A percentile compares a stretch with the other conserved stretches of the same genome.
These are phyloP conservation scores for Chytridium lagenaria DNA, from an alignment of 371 early-diverging fungal species.

Conservation along the genomic window DNA sequence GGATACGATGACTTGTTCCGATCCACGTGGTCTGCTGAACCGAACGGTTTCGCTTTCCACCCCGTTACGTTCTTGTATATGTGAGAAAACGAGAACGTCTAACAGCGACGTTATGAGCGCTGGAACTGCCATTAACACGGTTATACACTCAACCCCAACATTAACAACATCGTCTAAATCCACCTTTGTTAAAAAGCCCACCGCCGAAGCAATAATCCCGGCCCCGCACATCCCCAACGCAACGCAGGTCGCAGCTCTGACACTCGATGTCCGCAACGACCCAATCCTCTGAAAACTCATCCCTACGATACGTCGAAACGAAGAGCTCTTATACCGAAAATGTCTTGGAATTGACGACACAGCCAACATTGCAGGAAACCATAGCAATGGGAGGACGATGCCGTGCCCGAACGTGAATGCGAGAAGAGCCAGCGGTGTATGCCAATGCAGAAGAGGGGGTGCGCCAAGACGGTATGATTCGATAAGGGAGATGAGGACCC, in stretches of 20 bases:
- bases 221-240: background rate
- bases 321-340: background rate
- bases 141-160: background rate
- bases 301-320: background rate
- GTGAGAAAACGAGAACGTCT: conserved; percentile 1
- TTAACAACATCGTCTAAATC: background rate
- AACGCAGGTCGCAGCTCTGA: background rate
- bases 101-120: too few relatives aligned
- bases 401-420: background rate
- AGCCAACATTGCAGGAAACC: background rate
- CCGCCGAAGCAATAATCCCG: background rate
- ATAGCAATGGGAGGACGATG: background rate
- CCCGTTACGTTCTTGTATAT: background rate
- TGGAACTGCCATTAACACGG: background rate
- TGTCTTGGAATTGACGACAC: background rate
- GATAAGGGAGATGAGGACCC: conserved; percentile 2
- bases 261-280: conserved; percentile 3
- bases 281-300: background rate
- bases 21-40: background rate
- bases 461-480: conserved; percentile 17
- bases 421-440: background rate
- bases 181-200: background rate
- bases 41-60: background rate
- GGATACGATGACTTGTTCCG: background rate
- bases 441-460: background rate